Evolutionary conservation across 2,329 filamentous ascomycete species (phyloP).

Genomic region (Fusarium sp.): DNA sequence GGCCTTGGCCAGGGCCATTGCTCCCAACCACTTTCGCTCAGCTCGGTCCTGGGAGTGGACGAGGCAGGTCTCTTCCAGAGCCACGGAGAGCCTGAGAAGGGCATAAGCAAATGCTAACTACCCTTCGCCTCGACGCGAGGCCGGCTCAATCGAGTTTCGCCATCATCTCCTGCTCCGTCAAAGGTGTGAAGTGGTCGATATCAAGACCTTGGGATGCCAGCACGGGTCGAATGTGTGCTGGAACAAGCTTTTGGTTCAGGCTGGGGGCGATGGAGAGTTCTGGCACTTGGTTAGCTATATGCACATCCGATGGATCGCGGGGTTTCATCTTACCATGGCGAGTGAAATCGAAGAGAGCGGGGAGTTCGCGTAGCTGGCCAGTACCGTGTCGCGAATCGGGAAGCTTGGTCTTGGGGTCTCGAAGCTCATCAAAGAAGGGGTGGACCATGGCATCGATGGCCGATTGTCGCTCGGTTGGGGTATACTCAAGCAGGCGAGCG

Average conservation of each 20-base stretch:
- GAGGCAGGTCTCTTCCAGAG: constrained; percentile 50
- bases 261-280: constrained; percentile 96
- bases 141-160: constrained; percentile 88
- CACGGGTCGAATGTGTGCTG: constrained; percentile 80
- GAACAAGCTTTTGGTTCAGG: constrained; percentile 90
- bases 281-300: constrained; percentile 55
- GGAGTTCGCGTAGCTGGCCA: constrained; percentile 83
- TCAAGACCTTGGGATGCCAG: constrained; percentile 85
- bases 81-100: constrained; percentile 49
- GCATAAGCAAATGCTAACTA: constrained; percentile 53
- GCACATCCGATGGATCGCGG: not conserved
- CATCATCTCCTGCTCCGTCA: constrained; percentile 97
- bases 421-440: constrained; percentile 97
- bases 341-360: constrained; percentile 91
- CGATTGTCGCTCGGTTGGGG: constrained; percentile 92
- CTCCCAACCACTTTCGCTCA: constrained; percentile 49
- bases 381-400: constrained; percentile 94
- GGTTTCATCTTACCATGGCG: constrained; percentile 79
- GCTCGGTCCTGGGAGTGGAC: constrained; percentile 50
- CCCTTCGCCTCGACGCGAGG: constrained; percentile 47
- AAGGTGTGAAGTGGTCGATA: constrained; percentile 91
- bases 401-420: constrained; percentile 89
- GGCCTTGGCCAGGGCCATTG: constrained; percentile 49
- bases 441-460: constrained; percentile 98
- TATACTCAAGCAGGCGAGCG: constrained; percentile 94